Conservation (phyloP, 2,329 filamentous ascomycete genomes). For the Shiraia bambusicola region DNA sequence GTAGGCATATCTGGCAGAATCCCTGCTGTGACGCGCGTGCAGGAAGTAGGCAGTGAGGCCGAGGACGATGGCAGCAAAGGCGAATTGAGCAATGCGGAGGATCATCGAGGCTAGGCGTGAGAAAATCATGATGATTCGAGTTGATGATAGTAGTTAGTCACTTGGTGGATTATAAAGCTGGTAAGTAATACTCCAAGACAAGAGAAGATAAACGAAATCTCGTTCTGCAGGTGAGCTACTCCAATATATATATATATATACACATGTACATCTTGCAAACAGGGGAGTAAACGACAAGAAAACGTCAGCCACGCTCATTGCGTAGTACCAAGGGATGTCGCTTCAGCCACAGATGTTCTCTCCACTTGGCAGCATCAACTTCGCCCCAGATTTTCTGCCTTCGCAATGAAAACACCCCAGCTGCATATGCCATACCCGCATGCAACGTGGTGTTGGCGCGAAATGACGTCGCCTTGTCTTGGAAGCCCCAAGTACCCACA, state of each 20-base stretch:
- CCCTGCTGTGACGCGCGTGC: conserved; percentile 11
- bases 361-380: conserved; percentile 12
- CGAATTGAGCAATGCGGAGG: conserved; percentile 64
- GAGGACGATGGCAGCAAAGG: conserved; percentile 64
- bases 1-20: conserved; percentile 50
- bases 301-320: conserved; percentile 20
- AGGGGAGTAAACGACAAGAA: not conserved
- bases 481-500: conserved; percentile 1
- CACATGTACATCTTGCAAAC: conserved; percentile 1
- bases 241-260: too few species aligned
- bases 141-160: not conserved
- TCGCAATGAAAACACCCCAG: conserved; percentile 9
- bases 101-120: conserved; percentile 58
- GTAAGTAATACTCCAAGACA: not conserved
- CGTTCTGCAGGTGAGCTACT: too few species aligned
- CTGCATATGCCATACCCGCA: conserved; percentile 7
- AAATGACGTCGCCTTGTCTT: conserved; percentile 7
- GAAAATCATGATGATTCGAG: conserved; percentile 27
- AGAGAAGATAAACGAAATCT: too few species aligned
- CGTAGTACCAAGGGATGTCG: conserved; percentile 5
- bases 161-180: not conserved
- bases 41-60: conserved; percentile 29
- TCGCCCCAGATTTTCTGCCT: conserved; percentile 2
- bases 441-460: conserved; percentile 7
- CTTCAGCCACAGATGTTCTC: conserved; percentile 5